These are phyloP conservation scores for Houttuynia cordata DNA, from an alignment of 164 flowering plant species.

Conservation along the genomic window DNA sequence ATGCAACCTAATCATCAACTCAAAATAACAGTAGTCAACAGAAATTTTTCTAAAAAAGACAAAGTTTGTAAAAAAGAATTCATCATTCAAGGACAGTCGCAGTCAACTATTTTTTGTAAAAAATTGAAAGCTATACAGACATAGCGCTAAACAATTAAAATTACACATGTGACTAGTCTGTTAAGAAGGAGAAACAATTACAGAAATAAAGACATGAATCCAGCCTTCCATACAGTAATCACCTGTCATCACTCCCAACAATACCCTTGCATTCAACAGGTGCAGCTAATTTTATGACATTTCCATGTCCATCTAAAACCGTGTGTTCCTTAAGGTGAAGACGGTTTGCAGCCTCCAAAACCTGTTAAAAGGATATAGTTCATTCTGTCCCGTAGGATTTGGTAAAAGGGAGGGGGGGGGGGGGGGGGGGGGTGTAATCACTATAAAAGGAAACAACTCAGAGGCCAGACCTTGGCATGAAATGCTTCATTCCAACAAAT, in stretches of 20 bases:
- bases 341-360: conserved; percentile 86
- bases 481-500: conserved; percentile 97
- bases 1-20: no score
- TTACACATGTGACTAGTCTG: no score
- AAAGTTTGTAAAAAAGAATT: no score
- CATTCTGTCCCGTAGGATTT: neutral
- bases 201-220: neutral
- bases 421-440: no score
- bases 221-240: conserved; percentile 2
- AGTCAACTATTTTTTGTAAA: no score
- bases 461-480: conserved; percentile 67
- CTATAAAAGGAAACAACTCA: neutral
- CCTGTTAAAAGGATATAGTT: conserved; percentile 29
- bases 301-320: conserved; percentile 77
- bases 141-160: no score
- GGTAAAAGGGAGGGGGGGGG: no score
- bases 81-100: no score
- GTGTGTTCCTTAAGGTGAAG: conserved; percentile 90
- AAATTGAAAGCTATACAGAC: no score
- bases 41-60: no score
- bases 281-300: conserved; percentile 74
- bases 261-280: conserved; percentile 99
- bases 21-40: no score
- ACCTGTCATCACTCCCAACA: conserved; percentile 99
- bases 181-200: neutral